Evolutionary conservation across 208 protist genomes (phyloP).

Genomic region (Herpetomonas samuelpessoai): DNA sequence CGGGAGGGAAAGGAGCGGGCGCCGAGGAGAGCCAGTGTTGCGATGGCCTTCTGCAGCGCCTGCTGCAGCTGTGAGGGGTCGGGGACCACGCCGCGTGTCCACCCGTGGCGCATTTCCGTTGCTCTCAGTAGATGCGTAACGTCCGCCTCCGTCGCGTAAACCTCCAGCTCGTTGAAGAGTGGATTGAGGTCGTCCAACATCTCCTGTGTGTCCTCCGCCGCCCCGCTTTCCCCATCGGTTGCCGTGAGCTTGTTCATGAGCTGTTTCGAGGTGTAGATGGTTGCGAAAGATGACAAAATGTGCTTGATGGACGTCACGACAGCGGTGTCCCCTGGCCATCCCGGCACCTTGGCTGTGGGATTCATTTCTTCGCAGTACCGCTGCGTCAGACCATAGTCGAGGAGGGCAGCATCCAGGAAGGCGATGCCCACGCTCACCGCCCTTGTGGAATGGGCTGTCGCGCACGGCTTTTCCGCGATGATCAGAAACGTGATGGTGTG

Average conservation of each 20-base stretch:
- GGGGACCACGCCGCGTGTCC: not conserved
- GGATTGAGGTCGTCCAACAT: conserved; percentile 12
- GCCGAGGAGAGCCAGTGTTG: not conserved
- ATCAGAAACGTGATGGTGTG: conserved; percentile 20
- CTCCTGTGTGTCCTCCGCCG: not conserved
- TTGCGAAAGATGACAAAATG: conserved; percentile 51
- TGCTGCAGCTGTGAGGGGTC: not conserved
- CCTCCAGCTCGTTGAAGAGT: conserved; percentile 24
- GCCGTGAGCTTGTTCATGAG: conserved; percentile 18
- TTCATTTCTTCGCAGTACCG: conserved; percentile 23
- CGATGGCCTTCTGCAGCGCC: not conserved
- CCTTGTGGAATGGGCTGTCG: not conserved
- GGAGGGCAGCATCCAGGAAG: conserved; percentile 40
- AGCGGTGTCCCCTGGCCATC: conserved; percentile 29
- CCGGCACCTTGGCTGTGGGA: conserved; percentile 19
- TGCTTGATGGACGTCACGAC: conserved; percentile 47
- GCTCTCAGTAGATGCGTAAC: conserved; percentile 63
- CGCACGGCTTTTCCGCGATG: not conserved
- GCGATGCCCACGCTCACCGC: conserved; percentile 20
- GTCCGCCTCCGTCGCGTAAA: conserved; percentile 65
- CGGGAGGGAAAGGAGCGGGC: not conserved
- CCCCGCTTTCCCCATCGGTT: not conserved
- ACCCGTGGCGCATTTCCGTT: conserved; percentile 17
- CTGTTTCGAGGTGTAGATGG: conserved; percentile 39
- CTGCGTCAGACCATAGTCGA: conserved; percentile 55